phyloP scores from a whole-genome alignment of 2,329 filamentous ascomycete species.

The Clarireedia homoeocarpa region DNA sequence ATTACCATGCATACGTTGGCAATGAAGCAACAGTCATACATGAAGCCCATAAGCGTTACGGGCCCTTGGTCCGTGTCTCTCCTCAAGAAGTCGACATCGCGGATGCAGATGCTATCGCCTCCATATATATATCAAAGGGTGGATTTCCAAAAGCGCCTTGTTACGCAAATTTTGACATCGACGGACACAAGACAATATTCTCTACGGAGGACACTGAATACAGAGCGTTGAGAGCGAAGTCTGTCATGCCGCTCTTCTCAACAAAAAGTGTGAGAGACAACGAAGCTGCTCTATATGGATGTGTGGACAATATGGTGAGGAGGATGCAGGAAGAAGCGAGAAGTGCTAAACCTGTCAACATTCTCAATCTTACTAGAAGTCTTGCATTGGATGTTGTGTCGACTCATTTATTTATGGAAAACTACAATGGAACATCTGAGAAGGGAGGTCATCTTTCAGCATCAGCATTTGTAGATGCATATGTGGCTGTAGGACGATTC shows the following conservation, averaged over 20 bases:
- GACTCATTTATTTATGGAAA: conserved; percentile 43
- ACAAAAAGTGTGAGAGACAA: conserved; percentile 37
- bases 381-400: conserved; percentile 47
- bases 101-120: conserved; percentile 28
- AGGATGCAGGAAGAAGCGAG: conserved; percentile 32
- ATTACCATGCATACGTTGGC: conserved; percentile 33
- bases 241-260: conserved; percentile 41
- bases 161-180: conserved; percentile 50
- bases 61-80: conserved; percentile 28
- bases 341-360: conserved; percentile 34
- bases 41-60: conserved; percentile 26
- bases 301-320: conserved; percentile 35
- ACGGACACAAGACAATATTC: conserved; percentile 47
- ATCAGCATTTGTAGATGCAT: conserved; percentile 44
- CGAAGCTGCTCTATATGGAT: conserved; percentile 32
- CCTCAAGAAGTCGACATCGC: conserved; percentile 31
- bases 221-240: conserved; percentile 39
- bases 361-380: conserved; percentile 41
- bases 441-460: conserved; percentile 32
- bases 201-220: conserved; percentile 35
- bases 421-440: conserved; percentile 37
- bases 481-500: conserved; percentile 46
- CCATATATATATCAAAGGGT: conserved; percentile 44
- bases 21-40: conserved; percentile 25
- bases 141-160: conserved; percentile 44